Evolutionary conservation across 2,329 filamentous ascomycete species (phyloP).

Genomic region (Beauveria australis): DNA sequence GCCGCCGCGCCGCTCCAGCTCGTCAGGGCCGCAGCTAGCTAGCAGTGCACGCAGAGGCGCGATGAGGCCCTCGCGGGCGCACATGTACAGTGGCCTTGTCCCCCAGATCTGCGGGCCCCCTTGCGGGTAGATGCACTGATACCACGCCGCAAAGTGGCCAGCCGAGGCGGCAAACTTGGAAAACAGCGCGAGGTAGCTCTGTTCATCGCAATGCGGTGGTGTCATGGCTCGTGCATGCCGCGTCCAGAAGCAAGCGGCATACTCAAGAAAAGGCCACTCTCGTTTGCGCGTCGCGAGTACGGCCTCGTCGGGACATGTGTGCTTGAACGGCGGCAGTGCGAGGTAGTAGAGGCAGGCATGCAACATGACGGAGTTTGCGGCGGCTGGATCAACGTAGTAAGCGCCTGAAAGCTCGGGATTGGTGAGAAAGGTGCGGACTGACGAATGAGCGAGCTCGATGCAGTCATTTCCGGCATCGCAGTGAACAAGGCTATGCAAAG

Average conservation of each 20-base stretch:
- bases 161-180: neutral
- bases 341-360: conserved; percentile 4
- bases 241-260: conserved; percentile 4
- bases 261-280: conserved; percentile 6
- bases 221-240: neutral
- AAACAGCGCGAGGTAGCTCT: neutral
- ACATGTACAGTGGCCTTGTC: conserved; percentile 7
- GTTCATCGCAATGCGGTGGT: neutral
- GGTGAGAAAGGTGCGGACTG: conserved; percentile 7
- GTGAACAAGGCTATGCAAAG: conserved; percentile 2
- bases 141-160: conserved; percentile 9
- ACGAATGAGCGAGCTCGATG: conserved; percentile 9
- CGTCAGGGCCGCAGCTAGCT: neutral
- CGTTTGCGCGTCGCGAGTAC: neutral
- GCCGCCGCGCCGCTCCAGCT: conserved; percentile 6
- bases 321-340: neutral
- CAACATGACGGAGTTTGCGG: neutral
- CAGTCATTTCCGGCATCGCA: neutral
- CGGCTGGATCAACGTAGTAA: neutral
- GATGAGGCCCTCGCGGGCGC: conserved; percentile 6
- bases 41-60: neutral
- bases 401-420: neutral
- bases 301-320: neutral
- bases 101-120: neutral
- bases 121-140: conserved; percentile 6